phyloP scores from a whole-genome alignment of 305 asterid genomes.

The Fraxinus sp. region DNA sequence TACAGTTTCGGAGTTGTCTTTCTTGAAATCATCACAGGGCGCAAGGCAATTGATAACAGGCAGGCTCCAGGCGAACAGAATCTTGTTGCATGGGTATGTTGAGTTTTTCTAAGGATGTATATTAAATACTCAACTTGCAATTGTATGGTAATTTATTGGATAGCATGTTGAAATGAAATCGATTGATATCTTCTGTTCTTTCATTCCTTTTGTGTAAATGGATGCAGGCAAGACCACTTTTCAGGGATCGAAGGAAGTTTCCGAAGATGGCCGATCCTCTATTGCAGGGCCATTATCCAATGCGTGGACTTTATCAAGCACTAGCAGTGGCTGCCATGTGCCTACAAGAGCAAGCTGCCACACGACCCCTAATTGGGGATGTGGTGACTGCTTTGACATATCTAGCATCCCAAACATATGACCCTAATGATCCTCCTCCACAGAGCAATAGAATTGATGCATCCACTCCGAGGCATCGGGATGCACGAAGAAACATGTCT shows the following conservation, averaged over 20 bases:
- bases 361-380: conserved; percentile 87
- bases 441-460: conserved; percentile 54
- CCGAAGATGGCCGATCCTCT: conserved; percentile 90
- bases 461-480: conserved; percentile 62
- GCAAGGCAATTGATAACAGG: conserved; percentile 77
- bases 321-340: conserved; percentile 97
- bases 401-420: conserved; percentile 76
- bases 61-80: conserved; percentile 72
- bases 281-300: conserved; percentile 74
- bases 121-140: background rate
- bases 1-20: conserved; percentile 92
- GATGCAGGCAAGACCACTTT: conserved; percentile 84
- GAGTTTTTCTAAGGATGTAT: background rate
- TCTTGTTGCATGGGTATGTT: conserved; percentile 92
- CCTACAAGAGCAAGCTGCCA: conserved; percentile 94
- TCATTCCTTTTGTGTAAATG: conserved; percentile 9
- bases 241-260: conserved; percentile 80
- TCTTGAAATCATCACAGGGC: conserved; percentile 87
- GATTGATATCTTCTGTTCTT: background rate
- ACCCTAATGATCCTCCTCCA: conserved; percentile 46
- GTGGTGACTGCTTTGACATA: conserved; percentile 85
- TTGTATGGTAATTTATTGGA: background rate
- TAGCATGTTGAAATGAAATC: background rate
- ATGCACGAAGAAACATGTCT: conserved; percentile 44
- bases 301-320: conserved; percentile 88